These are phyloP conservation scores for Digitaria exilis DNA, from an alignment of 202 grass and related monocot genomes.

Conservation along the genomic window DNA sequence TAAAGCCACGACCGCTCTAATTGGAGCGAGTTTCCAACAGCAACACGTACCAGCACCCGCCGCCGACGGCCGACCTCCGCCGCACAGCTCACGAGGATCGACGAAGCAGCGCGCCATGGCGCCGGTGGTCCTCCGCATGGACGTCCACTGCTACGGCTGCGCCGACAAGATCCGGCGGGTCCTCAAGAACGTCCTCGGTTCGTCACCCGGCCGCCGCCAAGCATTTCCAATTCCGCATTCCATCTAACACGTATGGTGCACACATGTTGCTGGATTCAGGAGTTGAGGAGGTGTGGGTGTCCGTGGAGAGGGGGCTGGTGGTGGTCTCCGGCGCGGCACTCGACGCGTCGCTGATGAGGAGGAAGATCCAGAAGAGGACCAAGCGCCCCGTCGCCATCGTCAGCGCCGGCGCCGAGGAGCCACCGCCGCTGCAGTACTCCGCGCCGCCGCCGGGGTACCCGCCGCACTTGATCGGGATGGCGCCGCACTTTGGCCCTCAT, in stretches of 20 bases:
- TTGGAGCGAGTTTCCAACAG: too few species aligned
- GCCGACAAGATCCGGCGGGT: conserved; percentile 10
- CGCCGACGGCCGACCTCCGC: too few species aligned
- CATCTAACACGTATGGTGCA: too few species aligned
- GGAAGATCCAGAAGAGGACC: background rate
- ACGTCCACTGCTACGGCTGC: conserved; percentile 22
- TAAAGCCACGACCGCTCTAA: too few species aligned
- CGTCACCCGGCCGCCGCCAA: too few species aligned
- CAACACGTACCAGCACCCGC: too few species aligned
- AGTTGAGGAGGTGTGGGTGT: conserved; percentile 18
- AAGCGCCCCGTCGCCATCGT: background rate
- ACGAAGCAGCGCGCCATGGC: conserved; percentile 7
- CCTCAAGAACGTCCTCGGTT: conserved; percentile 3
- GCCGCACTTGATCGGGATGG: background rate
- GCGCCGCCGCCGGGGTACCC: background rate
- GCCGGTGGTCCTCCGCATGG: background rate
- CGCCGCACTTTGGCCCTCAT: background rate
- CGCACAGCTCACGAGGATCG: too few species aligned
- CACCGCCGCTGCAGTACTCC: background rate
- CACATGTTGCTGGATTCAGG: conserved; percentile 33
- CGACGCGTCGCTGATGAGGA: background rate
- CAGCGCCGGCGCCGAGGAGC: background rate
- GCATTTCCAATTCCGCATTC: too few species aligned
- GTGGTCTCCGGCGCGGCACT: background rate
- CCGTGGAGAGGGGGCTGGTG: conserved; percentile 17